phyloP scores from a whole-genome alignment of 1,284 basidiomycete genomes.

The Pseudozyma sp. region DNA sequence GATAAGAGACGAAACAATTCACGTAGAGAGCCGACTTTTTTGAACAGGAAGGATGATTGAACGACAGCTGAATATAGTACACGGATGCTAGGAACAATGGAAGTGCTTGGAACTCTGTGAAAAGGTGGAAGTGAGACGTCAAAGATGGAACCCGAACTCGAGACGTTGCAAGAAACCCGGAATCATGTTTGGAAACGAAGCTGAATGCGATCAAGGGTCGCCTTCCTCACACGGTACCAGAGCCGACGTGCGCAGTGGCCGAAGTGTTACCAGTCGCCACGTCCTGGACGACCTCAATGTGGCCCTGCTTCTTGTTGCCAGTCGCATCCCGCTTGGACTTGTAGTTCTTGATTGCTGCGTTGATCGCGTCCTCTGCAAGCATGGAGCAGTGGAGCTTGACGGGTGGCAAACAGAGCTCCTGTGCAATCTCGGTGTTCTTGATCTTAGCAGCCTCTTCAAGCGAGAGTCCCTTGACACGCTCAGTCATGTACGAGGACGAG shows the following conservation, averaged over 20 bases:
- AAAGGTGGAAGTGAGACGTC: no score
- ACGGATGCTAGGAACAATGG: slow-evolving; percentile 17
- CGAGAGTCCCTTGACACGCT: slow-evolving; percentile 93
- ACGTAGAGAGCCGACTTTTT: background rate
- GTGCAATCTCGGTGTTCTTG: slow-evolving; percentile 99
- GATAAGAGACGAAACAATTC: background rate
- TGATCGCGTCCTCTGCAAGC: slow-evolving; percentile 97
- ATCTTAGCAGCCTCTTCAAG: slow-evolving; percentile 94
- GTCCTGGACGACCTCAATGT: slow-evolving; percentile 82
- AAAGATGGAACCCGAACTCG: no score
- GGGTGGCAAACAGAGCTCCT: slow-evolving; percentile 85
- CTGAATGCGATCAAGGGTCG: background rate
- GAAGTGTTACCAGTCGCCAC: slow-evolving; percentile 77
- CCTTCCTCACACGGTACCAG: slow-evolving; percentile 48
- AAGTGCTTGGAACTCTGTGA: background rate
- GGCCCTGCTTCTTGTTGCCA: slow-evolving; percentile 71
- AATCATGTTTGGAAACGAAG: background rate
- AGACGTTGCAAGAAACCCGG: no score
- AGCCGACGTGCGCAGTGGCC: slow-evolving; percentile 75
- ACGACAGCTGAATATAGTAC: slow-evolving; percentile 33
- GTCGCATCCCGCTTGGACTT: slow-evolving; percentile 56
- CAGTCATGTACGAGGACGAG: slow-evolving; percentile 78
- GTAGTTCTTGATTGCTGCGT: slow-evolving; percentile 69
- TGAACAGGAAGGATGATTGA: background rate
- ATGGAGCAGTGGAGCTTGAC: slow-evolving; percentile 86